Evolutionary conservation across 306 rosid species (phyloP), one percentile per base, ranked within the genome.

Genomic region (Elaeagnus macrophylla): DNA sequence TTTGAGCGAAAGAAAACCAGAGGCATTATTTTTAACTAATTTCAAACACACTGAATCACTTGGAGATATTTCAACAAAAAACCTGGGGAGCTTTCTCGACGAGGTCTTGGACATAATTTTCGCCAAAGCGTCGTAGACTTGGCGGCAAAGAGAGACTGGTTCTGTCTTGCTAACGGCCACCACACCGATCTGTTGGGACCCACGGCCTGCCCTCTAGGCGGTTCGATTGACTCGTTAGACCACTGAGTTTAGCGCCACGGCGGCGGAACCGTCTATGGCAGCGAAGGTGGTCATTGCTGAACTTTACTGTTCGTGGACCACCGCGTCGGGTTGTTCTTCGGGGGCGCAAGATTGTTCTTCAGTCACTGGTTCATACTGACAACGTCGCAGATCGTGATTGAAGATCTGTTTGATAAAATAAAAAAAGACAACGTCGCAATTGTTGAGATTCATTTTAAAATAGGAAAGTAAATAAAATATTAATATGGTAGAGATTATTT

Each of bases 131-230:
- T 86, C 89, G 75, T 90, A 84, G 10, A 90, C 86, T 55, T 81
- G 81, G 14, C 73, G 83, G 75, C 83, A 51, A 52, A 71, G 57
- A 41, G 94, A 69, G 43, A 77, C 79, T 7, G 88, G 59, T 67
- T 90, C 86, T 37, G 91, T 90, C 72, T 90, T 90, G 78, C 95
- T 83, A 40, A 81, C 97, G 17, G 94, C 97, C 51, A 90, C 86
- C 3, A 86, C 76, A 8, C 89, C 84, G 39, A 90, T 49, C 53
- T 70, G 70, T 1, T 76, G 67, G 54, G 81, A 38, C 3, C 53
- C 61, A 12, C 88, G 81, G 8, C 79, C 77, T 0, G 88, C 76
- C 3, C 72, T 54, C 18, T 81, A 85, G 16, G 97, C 83, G 32
- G 97, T 89, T 36, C 9, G 75, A 7, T 73, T 82, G 62, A 71